Evolutionary conservation across 2,329 filamentous ascomycete genomes (phyloP).

Genomic region (Periglandula ipomoeae): DNA sequence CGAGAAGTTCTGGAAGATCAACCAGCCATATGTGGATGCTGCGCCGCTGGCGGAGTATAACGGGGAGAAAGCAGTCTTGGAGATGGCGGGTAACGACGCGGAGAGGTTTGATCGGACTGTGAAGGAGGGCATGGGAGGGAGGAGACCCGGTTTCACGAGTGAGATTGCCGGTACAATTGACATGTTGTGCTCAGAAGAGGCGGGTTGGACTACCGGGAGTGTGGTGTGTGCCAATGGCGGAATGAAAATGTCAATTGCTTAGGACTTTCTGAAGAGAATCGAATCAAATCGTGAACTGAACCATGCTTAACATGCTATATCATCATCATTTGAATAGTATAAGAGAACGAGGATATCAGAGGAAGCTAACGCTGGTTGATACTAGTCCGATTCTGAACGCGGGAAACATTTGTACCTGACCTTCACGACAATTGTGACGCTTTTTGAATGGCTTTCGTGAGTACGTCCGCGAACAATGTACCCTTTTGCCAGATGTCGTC

Average conservation of each 20-base stretch:
- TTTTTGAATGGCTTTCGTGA: not conserved
- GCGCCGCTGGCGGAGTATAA: conserved; percentile 25
- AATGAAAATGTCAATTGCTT: conserved; percentile 30
- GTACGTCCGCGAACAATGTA: conserved; percentile 1
- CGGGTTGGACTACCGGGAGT: conserved; percentile 60
- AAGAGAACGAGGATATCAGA: too few relatives aligned
- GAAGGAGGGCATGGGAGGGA: conserved; percentile 22
- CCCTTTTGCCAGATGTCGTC: conserved; percentile 5
- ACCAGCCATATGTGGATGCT: conserved; percentile 28
- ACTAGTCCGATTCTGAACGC: not conserved
- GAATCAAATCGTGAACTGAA: not conserved
- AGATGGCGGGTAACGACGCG: conserved; percentile 21
- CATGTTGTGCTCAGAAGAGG: conserved; percentile 60
- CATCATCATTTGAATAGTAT: too few relatives aligned
- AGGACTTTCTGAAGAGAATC: not conserved
- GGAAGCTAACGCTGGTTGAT: too few relatives aligned
- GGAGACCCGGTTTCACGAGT: conserved; percentile 24
- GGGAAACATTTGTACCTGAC: not conserved
- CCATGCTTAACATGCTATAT: too few relatives aligned
- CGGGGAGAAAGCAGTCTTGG: conserved; percentile 22
- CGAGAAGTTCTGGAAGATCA: conserved; percentile 26
- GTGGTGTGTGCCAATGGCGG: conserved; percentile 62
- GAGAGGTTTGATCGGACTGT: conserved; percentile 24
- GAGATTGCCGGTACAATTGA: conserved; percentile 63
- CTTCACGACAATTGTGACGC: not conserved